Evolutionary conservation across 2,329 filamentous ascomycete genomes (phyloP).

Genomic region (Metarhizium sp.): DNA sequence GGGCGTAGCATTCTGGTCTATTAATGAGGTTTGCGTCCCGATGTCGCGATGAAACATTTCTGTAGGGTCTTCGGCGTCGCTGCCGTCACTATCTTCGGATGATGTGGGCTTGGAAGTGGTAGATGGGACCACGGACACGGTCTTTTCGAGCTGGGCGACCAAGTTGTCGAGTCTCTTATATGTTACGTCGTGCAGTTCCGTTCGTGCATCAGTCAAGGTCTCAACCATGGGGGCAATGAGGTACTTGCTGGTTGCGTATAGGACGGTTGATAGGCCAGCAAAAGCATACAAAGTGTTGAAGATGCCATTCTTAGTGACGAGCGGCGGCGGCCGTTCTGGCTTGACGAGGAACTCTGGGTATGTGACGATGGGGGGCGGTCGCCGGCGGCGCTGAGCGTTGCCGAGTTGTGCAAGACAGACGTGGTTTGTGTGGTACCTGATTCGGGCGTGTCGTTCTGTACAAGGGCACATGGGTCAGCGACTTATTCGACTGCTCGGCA

Average conservation of each 20-base stretch:
- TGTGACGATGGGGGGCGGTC: conserved; percentile 55
- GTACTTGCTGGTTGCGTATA: conserved; percentile 65
- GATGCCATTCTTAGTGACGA: conserved; percentile 52
- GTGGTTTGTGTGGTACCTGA: not conserved
- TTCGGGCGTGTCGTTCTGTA: not conserved
- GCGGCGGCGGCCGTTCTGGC: conserved; percentile 43
- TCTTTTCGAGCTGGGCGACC: conserved; percentile 41
- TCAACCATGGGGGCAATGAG: conserved; percentile 55
- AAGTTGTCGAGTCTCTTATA: conserved; percentile 35
- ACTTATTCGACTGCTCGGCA: not conserved
- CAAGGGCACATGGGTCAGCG: not conserved
- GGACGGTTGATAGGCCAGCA: conserved; percentile 46
- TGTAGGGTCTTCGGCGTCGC: conserved; percentile 53
- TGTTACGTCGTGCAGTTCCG: conserved; percentile 41
- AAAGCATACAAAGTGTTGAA: conserved; percentile 51
- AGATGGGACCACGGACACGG: conserved; percentile 52
- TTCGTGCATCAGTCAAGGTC: conserved; percentile 39
- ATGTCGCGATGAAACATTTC: conserved; percentile 77
- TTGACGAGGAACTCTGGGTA: conserved; percentile 61
- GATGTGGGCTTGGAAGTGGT: conserved; percentile 7
- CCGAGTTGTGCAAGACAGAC: conserved; percentile 8
- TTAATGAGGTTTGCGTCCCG: conserved; percentile 61
- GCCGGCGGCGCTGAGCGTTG: conserved; percentile 18
- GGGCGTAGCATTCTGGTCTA: conserved; percentile 8
- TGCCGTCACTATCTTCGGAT: conserved; percentile 23